These are phyloP conservation scores for Maudiozyma pseudohumilis DNA, from an alignment of 805 yeast genomes.

Conservation along the genomic window DNA sequence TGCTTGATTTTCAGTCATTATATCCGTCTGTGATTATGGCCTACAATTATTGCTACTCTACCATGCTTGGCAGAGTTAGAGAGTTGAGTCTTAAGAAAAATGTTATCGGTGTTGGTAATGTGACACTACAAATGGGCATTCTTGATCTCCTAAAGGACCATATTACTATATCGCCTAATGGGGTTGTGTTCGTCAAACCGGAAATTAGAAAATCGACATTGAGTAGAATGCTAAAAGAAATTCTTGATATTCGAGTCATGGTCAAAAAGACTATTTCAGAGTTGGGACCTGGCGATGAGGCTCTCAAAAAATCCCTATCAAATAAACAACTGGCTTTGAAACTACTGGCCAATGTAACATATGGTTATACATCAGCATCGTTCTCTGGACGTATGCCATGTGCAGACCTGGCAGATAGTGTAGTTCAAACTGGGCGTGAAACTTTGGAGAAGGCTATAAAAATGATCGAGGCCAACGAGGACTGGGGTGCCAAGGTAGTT, in stretches of 20 bases:
- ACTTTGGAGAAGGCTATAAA: slow-evolving; percentile 62
- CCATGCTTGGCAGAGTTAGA: slow-evolving; percentile 52
- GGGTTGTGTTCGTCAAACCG: slow-evolving; percentile 63
- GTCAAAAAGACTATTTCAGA: slow-evolving; percentile 65
- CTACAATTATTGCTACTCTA: slow-evolving; percentile 77
- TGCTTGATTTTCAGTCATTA: slow-evolving; percentile 84
- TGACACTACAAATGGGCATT: slow-evolving; percentile 48
- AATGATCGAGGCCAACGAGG: slow-evolving; percentile 45
- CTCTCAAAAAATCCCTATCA: slow-evolving; percentile 47
- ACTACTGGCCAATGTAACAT: slow-evolving; percentile 87
- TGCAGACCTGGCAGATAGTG: slow-evolving; percentile 88
- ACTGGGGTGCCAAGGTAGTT: slow-evolving; percentile 85
- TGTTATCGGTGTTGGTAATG: slow-evolving; percentile 41
- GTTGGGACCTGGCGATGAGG: slow-evolving; percentile 34
- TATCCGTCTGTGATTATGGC: slow-evolving; percentile 92
- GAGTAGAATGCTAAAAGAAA: slow-evolving; percentile 76
- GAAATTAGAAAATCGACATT: slow-evolving; percentile 59
- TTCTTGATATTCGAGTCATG: slow-evolving; percentile 69
- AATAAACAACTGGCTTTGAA: slow-evolving; percentile 82
- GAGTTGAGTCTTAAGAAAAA: slow-evolving; percentile 40
- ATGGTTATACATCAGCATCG: slow-evolving; percentile 91
- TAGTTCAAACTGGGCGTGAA: slow-evolving; percentile 86
- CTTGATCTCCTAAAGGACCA: slow-evolving; percentile 43
- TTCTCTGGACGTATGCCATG: slow-evolving; percentile 97
- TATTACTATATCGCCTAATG: slow-evolving; percentile 75